Percentiles rank a stretch among this genome's conserved stretches.
Evolutionary conservation across 2,329 filamentous ascomycete genomes (phyloP).

Genomic region (Aspergillus viridinutans): DNA sequence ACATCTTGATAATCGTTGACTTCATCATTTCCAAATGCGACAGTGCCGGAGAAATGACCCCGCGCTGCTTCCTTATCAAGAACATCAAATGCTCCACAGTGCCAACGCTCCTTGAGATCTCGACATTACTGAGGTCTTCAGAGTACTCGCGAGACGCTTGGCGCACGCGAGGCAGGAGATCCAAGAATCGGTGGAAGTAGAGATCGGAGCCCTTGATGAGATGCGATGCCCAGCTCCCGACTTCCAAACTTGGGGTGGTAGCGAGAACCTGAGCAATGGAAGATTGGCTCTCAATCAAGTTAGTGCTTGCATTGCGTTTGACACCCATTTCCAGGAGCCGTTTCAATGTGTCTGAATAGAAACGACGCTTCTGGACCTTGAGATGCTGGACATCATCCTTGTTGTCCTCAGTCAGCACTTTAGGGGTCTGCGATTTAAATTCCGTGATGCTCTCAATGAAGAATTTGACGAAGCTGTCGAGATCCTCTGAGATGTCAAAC

Average conservation of each 20-base stretch:
- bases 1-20: conserved; percentile 27
- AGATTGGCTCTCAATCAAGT: conserved; percentile 68
- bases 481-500: conserved; percentile 54
- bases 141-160: conserved; percentile 68
- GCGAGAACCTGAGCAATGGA: conserved; percentile 68
- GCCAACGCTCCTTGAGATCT: conserved; percentile 73
- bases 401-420: conserved; percentile 78
- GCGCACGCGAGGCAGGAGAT: conserved; percentile 66
- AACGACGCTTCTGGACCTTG: conserved; percentile 81
- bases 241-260: conserved; percentile 42
- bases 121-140: conserved; percentile 76
- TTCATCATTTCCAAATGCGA: conserved; percentile 28
- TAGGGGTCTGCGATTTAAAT: conserved; percentile 78
- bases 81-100: conserved; percentile 82
- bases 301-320: conserved; percentile 71
- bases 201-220: conserved; percentile 54
- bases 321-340: conserved; percentile 85
- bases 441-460: conserved; percentile 65
- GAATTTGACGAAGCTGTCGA: conserved; percentile 66
- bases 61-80: conserved; percentile 37
- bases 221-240: conserved; percentile 14
- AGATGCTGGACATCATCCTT: conserved; percentile 80
- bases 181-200: conserved; percentile 74
- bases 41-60: conserved; percentile 30
- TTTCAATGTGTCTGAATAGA: conserved; percentile 85